Evolutionary conservation across 2,329 filamentous ascomycete genomes (phyloP).

Genomic region (Esteya vermicola): DNA sequence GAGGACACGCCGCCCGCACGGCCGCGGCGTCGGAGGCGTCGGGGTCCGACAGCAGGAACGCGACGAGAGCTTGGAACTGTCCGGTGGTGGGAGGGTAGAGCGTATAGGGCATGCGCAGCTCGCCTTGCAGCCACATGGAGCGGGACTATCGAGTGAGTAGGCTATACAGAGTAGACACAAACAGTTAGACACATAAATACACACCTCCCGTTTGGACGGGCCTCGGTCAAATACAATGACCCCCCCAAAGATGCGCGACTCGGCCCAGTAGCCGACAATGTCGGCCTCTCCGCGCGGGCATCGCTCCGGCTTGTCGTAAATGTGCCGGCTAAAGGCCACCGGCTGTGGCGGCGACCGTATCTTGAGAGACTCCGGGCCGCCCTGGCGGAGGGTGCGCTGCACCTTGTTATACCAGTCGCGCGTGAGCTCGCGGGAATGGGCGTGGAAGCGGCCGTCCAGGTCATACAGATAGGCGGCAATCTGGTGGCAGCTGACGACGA

Average conservation of each 20-base stretch:
- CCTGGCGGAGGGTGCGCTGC: not conserved
- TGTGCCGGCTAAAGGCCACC: not conserved
- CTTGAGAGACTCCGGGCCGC: not conserved
- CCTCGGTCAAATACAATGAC: not conserved
- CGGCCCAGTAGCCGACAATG: not conserved
- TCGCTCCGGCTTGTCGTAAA: not conserved
- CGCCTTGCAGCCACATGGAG: not conserved
- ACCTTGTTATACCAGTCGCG: not conserved
- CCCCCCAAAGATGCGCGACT: not conserved
- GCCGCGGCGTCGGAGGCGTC: not conserved
- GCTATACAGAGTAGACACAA: not conserved
- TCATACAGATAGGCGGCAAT: not conserved
- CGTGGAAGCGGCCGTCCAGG: not conserved
- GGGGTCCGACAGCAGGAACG: not conserved
- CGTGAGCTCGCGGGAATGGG: not conserved
- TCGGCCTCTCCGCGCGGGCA: conserved; percentile 1
- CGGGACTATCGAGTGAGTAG: not conserved
- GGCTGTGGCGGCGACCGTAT: not conserved
- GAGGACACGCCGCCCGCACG: not conserved
- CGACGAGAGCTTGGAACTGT: not conserved
- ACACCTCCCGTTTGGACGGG: not conserved
- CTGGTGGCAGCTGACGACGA: not conserved
- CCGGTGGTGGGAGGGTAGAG: not conserved
- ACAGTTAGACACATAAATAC: not conserved
- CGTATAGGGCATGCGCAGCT: not conserved